Conservation (phyloP, 176 grass and related monocot genomes). For the Juncus inflexus region DNA sequence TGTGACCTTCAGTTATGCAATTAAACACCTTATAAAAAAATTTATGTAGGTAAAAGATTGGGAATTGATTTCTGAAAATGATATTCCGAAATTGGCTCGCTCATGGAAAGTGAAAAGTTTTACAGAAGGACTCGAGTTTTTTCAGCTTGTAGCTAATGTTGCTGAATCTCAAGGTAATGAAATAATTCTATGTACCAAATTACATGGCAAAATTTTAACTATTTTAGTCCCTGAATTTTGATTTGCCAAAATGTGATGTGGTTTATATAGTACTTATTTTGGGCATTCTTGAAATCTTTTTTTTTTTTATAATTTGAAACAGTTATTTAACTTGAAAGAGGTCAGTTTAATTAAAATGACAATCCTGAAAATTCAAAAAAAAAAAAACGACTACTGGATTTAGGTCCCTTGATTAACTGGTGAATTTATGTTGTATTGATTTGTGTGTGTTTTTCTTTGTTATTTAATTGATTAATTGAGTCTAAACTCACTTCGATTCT, state of each 20-base stretch:
- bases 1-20: neutral
- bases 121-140: constrained; percentile 76
- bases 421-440: too few species aligned
- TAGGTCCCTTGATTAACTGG: too few species aligned
- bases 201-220: neutral
- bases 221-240: neutral
- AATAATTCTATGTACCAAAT: constrained; percentile 6
- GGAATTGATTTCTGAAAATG: constrained; percentile 50
- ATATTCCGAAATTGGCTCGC: constrained; percentile 56
- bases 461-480: too few species aligned
- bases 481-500: too few species aligned
- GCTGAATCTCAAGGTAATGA: constrained; percentile 71
- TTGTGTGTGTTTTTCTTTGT: too few species aligned
- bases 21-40: neutral
- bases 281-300: too few species aligned
- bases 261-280: neutral
- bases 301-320: too few species aligned
- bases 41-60: constrained; percentile 63
- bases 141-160: constrained; percentile 74
- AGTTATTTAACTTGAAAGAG: too few species aligned
- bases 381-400: too few species aligned
- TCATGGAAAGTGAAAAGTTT: constrained; percentile 89
- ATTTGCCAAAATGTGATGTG: too few species aligned
- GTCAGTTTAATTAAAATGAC: too few species aligned
- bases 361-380: too few species aligned